A percentile compares a stretch with the other conserved stretches of the same genome.
Evolutionary conservation across 176 grass and related monocot species (phyloP).

Genomic region (Oryza rufipogon): DNA sequence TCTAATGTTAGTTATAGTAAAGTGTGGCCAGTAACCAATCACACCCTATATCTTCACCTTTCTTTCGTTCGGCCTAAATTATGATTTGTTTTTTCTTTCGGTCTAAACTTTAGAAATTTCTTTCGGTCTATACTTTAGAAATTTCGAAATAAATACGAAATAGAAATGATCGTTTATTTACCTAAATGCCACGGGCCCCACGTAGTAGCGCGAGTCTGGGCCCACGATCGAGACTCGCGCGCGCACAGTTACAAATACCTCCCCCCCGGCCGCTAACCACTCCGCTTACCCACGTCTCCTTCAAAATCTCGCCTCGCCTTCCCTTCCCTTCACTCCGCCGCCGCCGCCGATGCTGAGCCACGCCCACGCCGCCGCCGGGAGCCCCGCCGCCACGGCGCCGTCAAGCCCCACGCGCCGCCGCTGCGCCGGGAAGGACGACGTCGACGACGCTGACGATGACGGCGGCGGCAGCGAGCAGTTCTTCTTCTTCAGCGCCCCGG

Average conservation of each 20-base stretch:
- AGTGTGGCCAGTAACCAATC: no score
- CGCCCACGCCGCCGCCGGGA: neutral
- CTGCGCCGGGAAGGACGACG: neutral
- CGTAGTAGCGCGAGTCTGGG: neutral
- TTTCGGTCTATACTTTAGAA: no score
- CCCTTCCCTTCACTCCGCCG: neutral
- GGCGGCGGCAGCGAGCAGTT: neutral
- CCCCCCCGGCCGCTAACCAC: neutral
- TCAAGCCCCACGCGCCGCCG: neutral
- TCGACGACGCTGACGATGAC: neutral
- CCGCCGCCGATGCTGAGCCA: constrained; percentile 31
- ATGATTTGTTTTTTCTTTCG: no score
- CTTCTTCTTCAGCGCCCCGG: constrained; percentile 60
- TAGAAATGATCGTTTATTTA: no score
- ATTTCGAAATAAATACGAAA: no score
- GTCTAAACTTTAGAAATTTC: no score
- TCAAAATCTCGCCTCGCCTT: neutral
- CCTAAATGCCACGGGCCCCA: neutral
- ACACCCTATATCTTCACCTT: no score
- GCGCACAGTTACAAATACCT: neutral
- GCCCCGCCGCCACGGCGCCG: neutral
- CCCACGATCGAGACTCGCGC: no score
- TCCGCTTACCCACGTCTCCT: neutral
- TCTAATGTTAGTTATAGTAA: no score
- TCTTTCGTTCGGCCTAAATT: no score